Evolutionary conservation across 768 basidiomycete genomes (phyloP).

Genomic region (Dioszegia crocea): DNA sequence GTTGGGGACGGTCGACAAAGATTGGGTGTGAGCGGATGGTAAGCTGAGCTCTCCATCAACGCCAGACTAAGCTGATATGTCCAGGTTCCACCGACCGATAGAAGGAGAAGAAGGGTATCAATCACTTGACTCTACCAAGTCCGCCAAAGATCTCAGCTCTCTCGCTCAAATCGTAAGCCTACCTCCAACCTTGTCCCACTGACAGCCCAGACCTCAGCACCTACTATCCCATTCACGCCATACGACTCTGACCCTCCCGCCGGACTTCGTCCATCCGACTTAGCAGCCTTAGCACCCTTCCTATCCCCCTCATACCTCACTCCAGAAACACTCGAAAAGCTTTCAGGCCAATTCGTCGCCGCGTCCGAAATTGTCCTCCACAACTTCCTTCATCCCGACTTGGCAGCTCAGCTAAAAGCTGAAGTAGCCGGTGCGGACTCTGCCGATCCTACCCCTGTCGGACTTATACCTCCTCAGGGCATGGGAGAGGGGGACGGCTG

Average conservation of each 20-base stretch:
- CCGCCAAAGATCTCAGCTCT: conserved; percentile 64
- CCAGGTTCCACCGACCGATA: conserved; percentile 76
- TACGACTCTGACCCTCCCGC: conserved; percentile 49
- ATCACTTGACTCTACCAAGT: conserved; percentile 52
- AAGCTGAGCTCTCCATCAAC: conserved; percentile 8
- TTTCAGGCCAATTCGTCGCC: conserved; percentile 73
- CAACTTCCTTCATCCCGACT: conserved; percentile 68
- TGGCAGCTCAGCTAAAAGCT: conserved; percentile 65
- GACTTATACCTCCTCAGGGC: conserved; percentile 60
- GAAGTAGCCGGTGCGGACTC: conserved; percentile 61
- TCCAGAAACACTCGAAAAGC: conserved; percentile 69
- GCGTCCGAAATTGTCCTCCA: conserved; percentile 87
- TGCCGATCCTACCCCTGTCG: conserved; percentile 53
- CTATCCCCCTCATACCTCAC: conserved; percentile 88
- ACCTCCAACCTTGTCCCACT: background rate
- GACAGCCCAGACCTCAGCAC: conserved; percentile 36
- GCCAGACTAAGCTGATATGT: background rate
- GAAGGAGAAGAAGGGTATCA: conserved; percentile 85
- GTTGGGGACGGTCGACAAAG: conserved; percentile 71
- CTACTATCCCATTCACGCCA: conserved; percentile 49
- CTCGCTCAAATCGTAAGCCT: conserved; percentile 83
- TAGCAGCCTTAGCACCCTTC: conserved; percentile 73
- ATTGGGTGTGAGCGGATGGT: conserved; percentile 89
- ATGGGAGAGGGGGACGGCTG: conserved; percentile 62
- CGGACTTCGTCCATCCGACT: conserved; percentile 54